Base-by-base conservation (phyloP, 805 yeast genomes). In the Wickerhamiella domercqiae region DNA sequence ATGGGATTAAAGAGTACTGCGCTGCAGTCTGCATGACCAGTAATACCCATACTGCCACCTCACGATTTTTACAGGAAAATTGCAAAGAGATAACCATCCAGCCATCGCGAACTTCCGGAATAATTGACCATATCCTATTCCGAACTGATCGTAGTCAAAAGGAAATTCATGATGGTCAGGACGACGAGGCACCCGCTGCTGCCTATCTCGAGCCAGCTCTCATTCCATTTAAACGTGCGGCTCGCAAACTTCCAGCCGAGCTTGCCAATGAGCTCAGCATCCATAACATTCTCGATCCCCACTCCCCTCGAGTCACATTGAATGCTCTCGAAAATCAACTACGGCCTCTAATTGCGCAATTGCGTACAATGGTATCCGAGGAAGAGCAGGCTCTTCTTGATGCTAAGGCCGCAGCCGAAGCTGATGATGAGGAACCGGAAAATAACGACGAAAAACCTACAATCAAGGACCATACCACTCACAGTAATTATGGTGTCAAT, bases 1-100 rank as follows among this genome's bases (percentile, higher is more conserved):
- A 33, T 20, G 41, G 32, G 4, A 29, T 47, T 15, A 28, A 30
- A 11, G 39, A 38, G 29, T 40, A 36, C 32, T 47, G 51, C 35
- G 35, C 45, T 2, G 15, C 34, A 13, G 26, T 19, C 17, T 29
- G 35, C 32, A 4, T 14, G 22, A 15, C 19, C 26, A 17, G 32
- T 19, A 15, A 18, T 9, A 22, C 32, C 16, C 16, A 21, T 14
- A 19, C 30, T 6, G 15, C 7, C 26, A 19, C 31, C 2, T 13
- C 17, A n/a, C 14, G 13, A 21, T 30, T 17, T 15, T 21, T 30
- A 9, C 18, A 18, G n/a, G 21, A 7, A 5, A 30, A 20, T 5
- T 30, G 33, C 21, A 30, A 30, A 14, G 21, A 30, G 14, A 17
- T 30, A 7, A 16, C 16, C 14, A 18, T 30, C 11, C 9, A 9